Evolutionary conservation across 352 stramenopile species (phyloP).

Genomic region (Plasmopara muralis): DNA sequence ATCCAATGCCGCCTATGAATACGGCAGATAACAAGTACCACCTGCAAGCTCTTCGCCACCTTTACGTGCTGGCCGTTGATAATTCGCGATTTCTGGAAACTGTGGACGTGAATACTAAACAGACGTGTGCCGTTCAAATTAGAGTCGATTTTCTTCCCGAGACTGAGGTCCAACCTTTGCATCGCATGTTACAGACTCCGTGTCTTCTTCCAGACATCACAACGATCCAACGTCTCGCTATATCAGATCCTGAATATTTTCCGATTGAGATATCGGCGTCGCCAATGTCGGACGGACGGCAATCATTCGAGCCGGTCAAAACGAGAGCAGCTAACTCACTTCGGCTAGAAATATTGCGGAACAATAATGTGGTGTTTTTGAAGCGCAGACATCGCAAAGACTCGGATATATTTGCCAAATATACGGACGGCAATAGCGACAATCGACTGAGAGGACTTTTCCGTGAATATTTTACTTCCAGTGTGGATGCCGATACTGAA

Average conservation of each 20-base stretch:
- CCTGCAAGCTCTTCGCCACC: conserved; percentile 84
- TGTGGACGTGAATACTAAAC: conserved; percentile 58
- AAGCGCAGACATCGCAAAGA: conserved; percentile 35
- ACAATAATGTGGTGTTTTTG: conserved; percentile 55
- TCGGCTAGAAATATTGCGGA: conserved; percentile 46
- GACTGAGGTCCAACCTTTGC: conserved; percentile 11
- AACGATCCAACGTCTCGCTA: conserved; percentile 46
- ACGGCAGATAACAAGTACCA: conserved; percentile 93
- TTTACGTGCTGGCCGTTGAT: conserved; percentile 87
- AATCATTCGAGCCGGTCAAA: conserved; percentile 2
- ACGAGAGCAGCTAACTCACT: conserved; percentile 45
- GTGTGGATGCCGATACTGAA: conserved; percentile 11
- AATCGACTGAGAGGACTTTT: conserved; percentile 28
- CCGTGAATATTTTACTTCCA: conserved; percentile 27
- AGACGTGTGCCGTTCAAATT: conserved; percentile 41
- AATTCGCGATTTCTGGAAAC: conserved; percentile 62
- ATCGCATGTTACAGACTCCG: conserved; percentile 41
- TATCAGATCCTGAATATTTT: conserved; percentile 51
- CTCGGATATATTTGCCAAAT: conserved; percentile 9
- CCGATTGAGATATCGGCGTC: conserved; percentile 54
- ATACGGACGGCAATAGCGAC: conserved; percentile 16
- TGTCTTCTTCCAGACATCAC: conserved; percentile 64
- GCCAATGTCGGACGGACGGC: conserved; percentile 2
- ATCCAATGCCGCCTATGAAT: conserved; percentile 88
- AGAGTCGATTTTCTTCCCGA: conserved; percentile 31